Evolutionary conservation across 139 green algal species (phyloP), one percentile per base, ranked within the genome.

Genomic region (Chlorella sp.): DNA sequence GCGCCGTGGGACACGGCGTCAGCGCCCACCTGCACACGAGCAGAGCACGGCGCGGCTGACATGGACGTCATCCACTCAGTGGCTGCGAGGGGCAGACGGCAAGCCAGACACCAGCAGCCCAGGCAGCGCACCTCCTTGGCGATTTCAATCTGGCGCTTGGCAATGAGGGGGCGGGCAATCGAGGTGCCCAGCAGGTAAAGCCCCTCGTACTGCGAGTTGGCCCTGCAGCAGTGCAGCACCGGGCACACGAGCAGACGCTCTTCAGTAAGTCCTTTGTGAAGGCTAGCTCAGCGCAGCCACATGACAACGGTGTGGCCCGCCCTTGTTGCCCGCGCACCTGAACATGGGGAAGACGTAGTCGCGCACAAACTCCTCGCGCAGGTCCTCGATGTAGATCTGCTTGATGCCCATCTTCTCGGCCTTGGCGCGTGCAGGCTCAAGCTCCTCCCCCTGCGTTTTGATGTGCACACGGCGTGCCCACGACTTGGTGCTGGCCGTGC

Each of bases 281-380:
- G n/a, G n/a, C n/a, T n/a, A n/a, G n/a, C n/a, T n/a, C n/a, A n/a
- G n/a, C n/a, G n/a, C n/a, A n/a, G n/a, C n/a, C n/a, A n/a, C n/a
- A n/a, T n/a, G n/a, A n/a, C n/a, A n/a, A n/a, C n/a, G n/a, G n/a
- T n/a, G n/a, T n/a, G n/a, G n/a, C n/a, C n/a, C n/a, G n/a, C n/a
- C n/a, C n/a, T 69, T 42, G 31, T 42, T 71, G 34, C 31, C 17
- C 35, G 26, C 77, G 0, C 70, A 91, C 86, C 88, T 80, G 85
- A 99, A 98, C 93, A 98, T 98, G 69, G 96, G 96, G 77, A 97
- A 98, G 31, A 99, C 92, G 79, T 94, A 99, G 74, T 99, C 95
- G 1, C 83, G 76, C 62, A 98, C 93, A 87, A 99, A 99, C 83
- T 99, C 96, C 83, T 99, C 96, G 3, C 92, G 85, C 73, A 99